Base-by-base conservation (phyloP, 768 basidiomycete genomes). In the Russula compacta region DNA sequence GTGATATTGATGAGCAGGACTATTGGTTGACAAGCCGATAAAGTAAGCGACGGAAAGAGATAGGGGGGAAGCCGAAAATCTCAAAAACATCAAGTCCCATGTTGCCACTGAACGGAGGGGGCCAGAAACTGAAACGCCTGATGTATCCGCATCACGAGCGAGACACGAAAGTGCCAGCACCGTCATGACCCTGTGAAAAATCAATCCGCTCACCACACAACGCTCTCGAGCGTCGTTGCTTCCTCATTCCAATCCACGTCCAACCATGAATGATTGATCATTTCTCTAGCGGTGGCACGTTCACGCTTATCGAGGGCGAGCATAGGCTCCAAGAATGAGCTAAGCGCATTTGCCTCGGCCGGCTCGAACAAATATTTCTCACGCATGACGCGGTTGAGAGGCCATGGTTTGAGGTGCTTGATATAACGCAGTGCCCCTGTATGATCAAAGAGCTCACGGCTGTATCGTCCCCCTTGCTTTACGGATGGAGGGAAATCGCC, bases 401-500 rank as follows among this genome's bases (percentile, higher is more conserved):
- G 86, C 89, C 89, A 91, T 3, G 83, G 83, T 71, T 88, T 90
- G 66, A 92, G 73, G 24, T 81, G 82, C 62, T 77, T 77, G 71
- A 91, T 90, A 71, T 87, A 87, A 38, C 90, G 82, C 59, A 91
- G 75, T 29, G 77, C 73, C 58, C 89, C 89, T 84, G 68, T 60
- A 59, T 58, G 44, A 66, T 89, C 91, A 71, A 95, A 95, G 63
- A 95, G 72, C 68, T 95, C 91, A 56, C 86, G 80, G 66, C 87
- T 88, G 71, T 86, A 93, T 68, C 84, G 86, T 36, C 94, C 93
- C 29, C 85, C 85, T 80, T 87, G 83, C 75, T 91, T 93, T 47
- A 87, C 78, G 52, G 83, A 81, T 32, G 84, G 68, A 14, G 83
- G 74, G 63, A 86, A 83, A 73, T 93, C 89, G 38, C 93, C 93